Conservation (phyloP, 2,329 filamentous ascomycete species). For the Ascochyta rabiei region DNA sequence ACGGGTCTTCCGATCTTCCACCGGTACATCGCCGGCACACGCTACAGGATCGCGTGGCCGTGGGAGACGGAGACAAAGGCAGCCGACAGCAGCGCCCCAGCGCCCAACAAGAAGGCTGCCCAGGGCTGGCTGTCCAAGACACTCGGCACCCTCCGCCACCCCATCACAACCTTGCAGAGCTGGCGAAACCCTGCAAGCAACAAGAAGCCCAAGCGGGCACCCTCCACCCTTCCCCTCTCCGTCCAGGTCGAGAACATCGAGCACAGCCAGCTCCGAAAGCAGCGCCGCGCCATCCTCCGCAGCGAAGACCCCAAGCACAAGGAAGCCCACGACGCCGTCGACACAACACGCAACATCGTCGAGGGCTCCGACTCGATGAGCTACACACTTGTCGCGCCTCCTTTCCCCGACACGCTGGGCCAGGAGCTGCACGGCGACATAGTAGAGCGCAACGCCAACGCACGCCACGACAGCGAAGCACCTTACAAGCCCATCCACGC, state of each 20-base stretch:
- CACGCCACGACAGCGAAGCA: conserved; percentile 46
- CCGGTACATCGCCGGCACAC: conserved; percentile 46
- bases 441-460: conserved; percentile 69
- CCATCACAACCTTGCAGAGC: conserved; percentile 24
- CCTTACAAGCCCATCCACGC: conserved; percentile 8
- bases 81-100: conserved; percentile 7
- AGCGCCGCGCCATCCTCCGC: conserved; percentile 14
- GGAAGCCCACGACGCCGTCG: conserved; percentile 55
- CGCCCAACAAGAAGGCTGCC: conserved; percentile 15
- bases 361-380: conserved; percentile 65
- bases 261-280: conserved; percentile 12
- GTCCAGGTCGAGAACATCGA: conserved; percentile 20
- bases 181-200: conserved; percentile 20
- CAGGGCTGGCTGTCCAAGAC: conserved; percentile 22
- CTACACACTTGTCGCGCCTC: conserved; percentile 75
- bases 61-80: conserved; percentile 32
- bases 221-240: conserved; percentile 11
- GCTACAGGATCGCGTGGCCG: conserved; percentile 39
- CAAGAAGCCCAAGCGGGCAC: neutral
- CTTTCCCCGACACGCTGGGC: conserved; percentile 78
- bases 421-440: conserved; percentile 80
- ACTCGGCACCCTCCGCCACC: conserved; percentile 24
- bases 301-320: conserved; percentile 17
- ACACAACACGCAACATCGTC: conserved; percentile 78
- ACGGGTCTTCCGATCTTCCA: conserved; percentile 40